Base-by-base conservation (phyloP, 2,329 filamentous ascomycete species). In the Sphaceloma murrayae region DNA sequence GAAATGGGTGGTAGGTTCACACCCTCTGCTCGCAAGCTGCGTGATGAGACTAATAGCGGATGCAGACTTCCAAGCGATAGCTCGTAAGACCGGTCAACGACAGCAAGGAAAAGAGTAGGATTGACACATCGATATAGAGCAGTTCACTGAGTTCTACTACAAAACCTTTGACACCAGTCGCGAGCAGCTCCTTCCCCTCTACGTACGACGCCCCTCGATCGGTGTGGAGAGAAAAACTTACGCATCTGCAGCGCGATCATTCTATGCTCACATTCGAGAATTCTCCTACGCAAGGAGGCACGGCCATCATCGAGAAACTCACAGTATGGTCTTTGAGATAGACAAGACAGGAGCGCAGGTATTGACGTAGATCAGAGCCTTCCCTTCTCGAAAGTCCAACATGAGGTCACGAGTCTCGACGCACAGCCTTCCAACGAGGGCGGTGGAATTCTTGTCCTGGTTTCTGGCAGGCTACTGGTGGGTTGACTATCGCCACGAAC, bases 181-280 rank as follows among this genome's bases (percentile, higher is more conserved):
- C 58, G 66, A 67, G 46, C 56, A 62, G 42, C 75, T 95, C 32
- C 67, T 64, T 10, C 59, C 67, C 50, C 85, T 95, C 69, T 96
- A 95, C 72, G 89, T 94, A 77, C 61, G 83, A 57, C 14, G 6
- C 13, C 4, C 5, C 11, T 8, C 9, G 13, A 11, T 19, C 19
- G 45, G 34, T 36, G 16, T n/a, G 34, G 24, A 40, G 44, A 26
- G 27, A 14, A 13, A 19, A 39, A 18, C 36, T 29, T 6, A 40
- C 16, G 11, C 9, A 11, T 11, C 10, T 17, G 58, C 55, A 94
- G 86, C 78, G 83, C 58, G 75, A 82, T 3, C 65, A 80, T 49
- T 96, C 91, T 38, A 94, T 94, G 83, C 74, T 96, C 66, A 95
- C 89, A 40, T 96, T 95, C 59, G 86, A 96, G 74, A 79, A 74